Conservation (phyloP, 2,329 filamentous ascomycete genomes). For the Cryoendolithus antarcticus region DNA sequence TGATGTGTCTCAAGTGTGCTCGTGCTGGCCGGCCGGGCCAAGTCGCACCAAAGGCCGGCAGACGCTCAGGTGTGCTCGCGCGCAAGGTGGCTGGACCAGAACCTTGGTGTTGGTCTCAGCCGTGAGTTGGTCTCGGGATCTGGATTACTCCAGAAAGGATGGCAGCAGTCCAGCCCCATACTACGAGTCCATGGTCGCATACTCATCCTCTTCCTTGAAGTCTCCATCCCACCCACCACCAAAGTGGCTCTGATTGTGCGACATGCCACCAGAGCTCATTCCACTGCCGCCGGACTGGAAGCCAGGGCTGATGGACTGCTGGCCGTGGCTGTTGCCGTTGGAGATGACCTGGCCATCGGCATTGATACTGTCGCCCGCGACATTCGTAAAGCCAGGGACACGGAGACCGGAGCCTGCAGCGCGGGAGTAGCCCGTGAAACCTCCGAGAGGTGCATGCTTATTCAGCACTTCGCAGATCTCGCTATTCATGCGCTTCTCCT, state of each 20-base stretch:
- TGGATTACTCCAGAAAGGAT: no score
- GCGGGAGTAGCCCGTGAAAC: slow-evolving; percentile 61
- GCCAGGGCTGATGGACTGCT: slow-evolving; percentile 32
- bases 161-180: background rate
- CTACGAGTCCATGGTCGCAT: slow-evolving; percentile 61
- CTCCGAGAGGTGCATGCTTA: slow-evolving; percentile 63
- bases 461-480: slow-evolving; percentile 79
- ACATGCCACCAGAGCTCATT: slow-evolving; percentile 35
- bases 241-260: slow-evolving; percentile 31
- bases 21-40: no score
- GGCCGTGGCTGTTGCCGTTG: slow-evolving; percentile 15
- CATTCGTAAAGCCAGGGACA: slow-evolving; percentile 86
- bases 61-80: no score
- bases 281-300: slow-evolving; percentile 57
- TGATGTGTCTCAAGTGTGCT: no score
- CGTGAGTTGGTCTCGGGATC: no score
- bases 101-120: no score
- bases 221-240: slow-evolving; percentile 31
- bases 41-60: no score
- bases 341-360: slow-evolving; percentile 39
- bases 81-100: no score
- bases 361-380: slow-evolving; percentile 64
- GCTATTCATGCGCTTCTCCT: slow-evolving; percentile 89
- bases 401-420: slow-evolving; percentile 72
- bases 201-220: slow-evolving; percentile 94